phyloP scores from a whole-genome alignment of 306 rosid genomes.

The Malus asiatica region DNA sequence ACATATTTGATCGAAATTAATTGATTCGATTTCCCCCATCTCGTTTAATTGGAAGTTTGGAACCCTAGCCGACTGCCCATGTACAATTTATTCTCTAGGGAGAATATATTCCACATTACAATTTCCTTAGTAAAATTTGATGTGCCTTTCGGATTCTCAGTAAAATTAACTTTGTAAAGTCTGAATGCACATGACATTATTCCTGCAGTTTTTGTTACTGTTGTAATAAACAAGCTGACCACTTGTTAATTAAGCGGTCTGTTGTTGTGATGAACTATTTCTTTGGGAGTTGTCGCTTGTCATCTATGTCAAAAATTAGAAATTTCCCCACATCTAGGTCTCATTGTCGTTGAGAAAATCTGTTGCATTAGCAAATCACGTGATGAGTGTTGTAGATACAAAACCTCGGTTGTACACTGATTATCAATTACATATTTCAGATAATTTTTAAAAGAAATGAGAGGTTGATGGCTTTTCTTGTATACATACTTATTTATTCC shows the following conservation, averaged over 20 bases:
- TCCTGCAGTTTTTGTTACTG: neutral
- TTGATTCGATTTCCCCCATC: too few species aligned
- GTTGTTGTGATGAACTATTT: neutral
- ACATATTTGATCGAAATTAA: neutral
- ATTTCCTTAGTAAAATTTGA: neutral
- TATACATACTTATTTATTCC: neutral
- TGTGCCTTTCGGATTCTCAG: neutral
- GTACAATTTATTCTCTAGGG: neutral
- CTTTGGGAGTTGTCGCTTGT: neutral
- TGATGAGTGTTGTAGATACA: too few species aligned
- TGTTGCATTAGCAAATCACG: too few species aligned
- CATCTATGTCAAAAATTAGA: neutral
- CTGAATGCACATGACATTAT: neutral
- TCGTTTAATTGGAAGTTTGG: neutral
- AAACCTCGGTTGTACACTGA: too few species aligned
- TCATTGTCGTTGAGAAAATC: neutral
- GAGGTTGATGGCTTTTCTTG: neutral
- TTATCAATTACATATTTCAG: too few species aligned
- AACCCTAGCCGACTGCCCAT: neutral
- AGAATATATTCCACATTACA: neutral
- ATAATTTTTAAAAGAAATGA: neutral
- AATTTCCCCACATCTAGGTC: neutral
- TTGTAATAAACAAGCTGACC: neutral
- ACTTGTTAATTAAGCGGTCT: neutral
- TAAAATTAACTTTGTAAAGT: neutral